A percentile compares a stretch with the other conserved stretches of the same genome.
These are phyloP conservation scores for Capsicum chinense DNA, from an alignment of 257 asterid species.

Conservation along the genomic window DNA sequence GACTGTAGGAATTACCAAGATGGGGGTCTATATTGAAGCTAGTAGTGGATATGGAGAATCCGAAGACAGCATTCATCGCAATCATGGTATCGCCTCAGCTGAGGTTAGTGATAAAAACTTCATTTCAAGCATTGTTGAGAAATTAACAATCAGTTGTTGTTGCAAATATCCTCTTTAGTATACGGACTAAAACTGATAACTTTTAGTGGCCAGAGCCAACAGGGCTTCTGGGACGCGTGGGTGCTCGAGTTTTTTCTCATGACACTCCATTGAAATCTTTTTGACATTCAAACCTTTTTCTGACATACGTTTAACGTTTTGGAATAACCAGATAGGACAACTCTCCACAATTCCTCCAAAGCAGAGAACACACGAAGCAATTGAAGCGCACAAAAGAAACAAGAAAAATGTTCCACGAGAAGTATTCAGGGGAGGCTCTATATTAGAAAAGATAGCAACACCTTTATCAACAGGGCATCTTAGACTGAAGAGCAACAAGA, in stretches of 20 bases:
- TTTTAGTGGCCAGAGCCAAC: background rate
- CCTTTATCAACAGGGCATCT: conserved; percentile 56
- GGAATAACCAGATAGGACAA: conserved; percentile 64
- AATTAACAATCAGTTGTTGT: background rate
- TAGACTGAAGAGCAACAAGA: conserved; percentile 44
- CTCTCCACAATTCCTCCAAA: conserved; percentile 78
- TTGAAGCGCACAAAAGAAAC: conserved; percentile 46
- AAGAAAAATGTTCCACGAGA: conserved; percentile 61
- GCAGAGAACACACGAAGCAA: conserved; percentile 54
- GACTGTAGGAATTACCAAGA: conserved; percentile 55
- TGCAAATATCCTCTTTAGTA: background rate
- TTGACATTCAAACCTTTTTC: background rate
- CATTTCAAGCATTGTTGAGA: background rate
- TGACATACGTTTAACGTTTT: background rate
- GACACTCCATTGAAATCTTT: background rate
- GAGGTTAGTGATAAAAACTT: conserved; percentile 56
- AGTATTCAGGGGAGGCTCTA: conserved; percentile 68
- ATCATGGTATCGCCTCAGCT: conserved; percentile 92
- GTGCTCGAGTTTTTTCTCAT: background rate
- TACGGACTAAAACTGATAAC: background rate
- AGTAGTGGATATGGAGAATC: conserved; percentile 93
- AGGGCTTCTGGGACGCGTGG: background rate
- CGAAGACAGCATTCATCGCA: conserved; percentile 63
- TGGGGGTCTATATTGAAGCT: conserved; percentile 63
- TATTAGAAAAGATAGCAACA: conserved; percentile 53